These are phyloP conservation scores for Thecaphora thlaspeos DNA, from an alignment of 1,284 basidiomycete species.

Conservation along the genomic window DNA sequence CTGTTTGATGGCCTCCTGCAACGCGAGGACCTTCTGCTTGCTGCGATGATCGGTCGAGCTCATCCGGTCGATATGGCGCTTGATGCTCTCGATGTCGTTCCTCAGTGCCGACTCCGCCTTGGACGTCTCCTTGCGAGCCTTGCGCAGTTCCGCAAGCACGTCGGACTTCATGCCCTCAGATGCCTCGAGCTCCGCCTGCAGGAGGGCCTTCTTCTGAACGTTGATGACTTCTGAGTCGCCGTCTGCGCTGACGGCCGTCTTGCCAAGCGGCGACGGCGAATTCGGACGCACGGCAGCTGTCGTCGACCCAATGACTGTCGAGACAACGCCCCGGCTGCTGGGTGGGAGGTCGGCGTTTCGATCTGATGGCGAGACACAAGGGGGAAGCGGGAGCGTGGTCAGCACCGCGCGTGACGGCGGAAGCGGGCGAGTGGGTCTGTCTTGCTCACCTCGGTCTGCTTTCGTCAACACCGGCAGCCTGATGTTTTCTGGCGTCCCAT, in stretches of 20 bases:
- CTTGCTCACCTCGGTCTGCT: conserved; percentile 17
- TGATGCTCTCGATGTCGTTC: conserved; percentile 48
- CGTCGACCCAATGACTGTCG: not conserved
- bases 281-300: conserved; percentile 10
- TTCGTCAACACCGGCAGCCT: conserved; percentile 19
- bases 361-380: too few relatives aligned
- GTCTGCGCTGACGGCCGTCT: not conserved
- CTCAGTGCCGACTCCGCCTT: conserved; percentile 37
- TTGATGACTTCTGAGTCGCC: not conserved
- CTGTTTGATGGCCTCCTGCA: conserved; percentile 50
- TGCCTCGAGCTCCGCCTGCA: conserved; percentile 31
- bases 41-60: conserved; percentile 40
- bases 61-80: conserved; percentile 39
- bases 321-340: not conserved
- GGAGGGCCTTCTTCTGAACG: conserved; percentile 5
- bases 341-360: too few relatives aligned
- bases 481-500: conserved; percentile 18
- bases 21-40: conserved; percentile 45
- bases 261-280: conserved; percentile 31
- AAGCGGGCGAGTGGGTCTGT: too few relatives aligned
- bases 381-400: too few relatives aligned
- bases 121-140: conserved; percentile 42
- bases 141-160: conserved; percentile 32
- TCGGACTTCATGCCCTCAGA: conserved; percentile 23
- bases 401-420: too few relatives aligned